phyloP scores from a whole-genome alignment of 306 rosid species.

The Cercis canadensis region DNA sequence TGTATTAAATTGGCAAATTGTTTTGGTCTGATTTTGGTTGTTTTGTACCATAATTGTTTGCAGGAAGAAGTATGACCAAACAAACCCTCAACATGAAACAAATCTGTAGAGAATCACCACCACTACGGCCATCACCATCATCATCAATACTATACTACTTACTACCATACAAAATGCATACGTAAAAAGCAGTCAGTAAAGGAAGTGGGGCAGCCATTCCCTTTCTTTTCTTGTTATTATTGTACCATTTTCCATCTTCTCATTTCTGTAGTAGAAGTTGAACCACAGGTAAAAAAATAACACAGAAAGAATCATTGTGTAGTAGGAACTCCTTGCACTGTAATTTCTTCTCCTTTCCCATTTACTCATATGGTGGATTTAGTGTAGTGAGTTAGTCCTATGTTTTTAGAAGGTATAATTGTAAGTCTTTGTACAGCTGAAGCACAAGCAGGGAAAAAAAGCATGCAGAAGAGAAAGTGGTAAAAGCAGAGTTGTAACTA shows the following conservation, averaged over 20 bases:
- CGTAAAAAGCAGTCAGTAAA: constrained; percentile 62
- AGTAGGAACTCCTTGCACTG: constrained; percentile 53
- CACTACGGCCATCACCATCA: constrained; percentile 36
- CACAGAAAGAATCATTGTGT: constrained; percentile 41
- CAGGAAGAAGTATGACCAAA: constrained; percentile 62
- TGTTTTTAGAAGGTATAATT: constrained; percentile 48
- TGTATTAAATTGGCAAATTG: constrained; percentile 23
- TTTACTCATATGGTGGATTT: constrained; percentile 38
- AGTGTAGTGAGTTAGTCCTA: constrained; percentile 46
- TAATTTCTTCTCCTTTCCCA: constrained; percentile 43
- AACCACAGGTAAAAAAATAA: constrained; percentile 70
- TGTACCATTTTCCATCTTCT: constrained; percentile 58
- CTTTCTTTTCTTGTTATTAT: constrained; percentile 51
- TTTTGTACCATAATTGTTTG: constrained; percentile 12
- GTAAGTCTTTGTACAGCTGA: constrained; percentile 66
- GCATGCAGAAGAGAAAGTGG: constrained; percentile 29
- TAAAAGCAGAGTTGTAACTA: constrained; percentile 38
- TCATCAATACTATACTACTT: constrained; percentile 70
- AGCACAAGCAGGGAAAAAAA: constrained; percentile 38
- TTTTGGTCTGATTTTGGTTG: constrained; percentile 25
- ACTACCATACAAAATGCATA: constrained; percentile 90
- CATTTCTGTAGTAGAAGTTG: constrained; percentile 65
- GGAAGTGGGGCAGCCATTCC: constrained; percentile 73
- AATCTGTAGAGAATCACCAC: constrained; percentile 67
- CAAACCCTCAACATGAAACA: constrained; percentile 42